These are phyloP conservation scores for Hibiscus syriacus DNA, from an alignment of 345 rosid genomes.

Conservation along the genomic window DNA sequence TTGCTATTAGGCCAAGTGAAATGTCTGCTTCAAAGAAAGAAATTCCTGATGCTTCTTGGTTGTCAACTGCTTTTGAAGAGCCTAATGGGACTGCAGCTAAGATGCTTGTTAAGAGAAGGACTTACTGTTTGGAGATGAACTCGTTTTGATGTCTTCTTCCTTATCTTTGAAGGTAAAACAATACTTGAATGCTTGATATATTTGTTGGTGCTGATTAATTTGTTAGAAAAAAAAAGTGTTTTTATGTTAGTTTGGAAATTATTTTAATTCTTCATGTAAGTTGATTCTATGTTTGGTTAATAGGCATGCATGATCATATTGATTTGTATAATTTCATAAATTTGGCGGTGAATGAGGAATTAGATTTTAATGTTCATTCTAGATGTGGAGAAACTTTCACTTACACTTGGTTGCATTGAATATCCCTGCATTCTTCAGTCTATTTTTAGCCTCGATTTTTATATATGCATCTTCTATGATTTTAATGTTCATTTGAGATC, in stretches of 20 bases:
- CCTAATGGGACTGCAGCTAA: constrained; percentile 79
- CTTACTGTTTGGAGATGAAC: constrained; percentile 98
- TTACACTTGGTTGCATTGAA: too few species aligned
- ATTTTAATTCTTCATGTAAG: too few species aligned
- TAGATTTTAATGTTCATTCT: not conserved
- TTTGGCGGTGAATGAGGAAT: too few species aligned
- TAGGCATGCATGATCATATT: not conserved
- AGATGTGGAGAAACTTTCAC: too few species aligned
- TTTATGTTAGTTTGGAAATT: too few species aligned
- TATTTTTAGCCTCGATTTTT: not conserved
- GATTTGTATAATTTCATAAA: not conserved
- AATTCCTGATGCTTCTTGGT: constrained; percentile 64
- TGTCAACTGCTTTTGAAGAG: constrained; percentile 76
- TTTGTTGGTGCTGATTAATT: not conserved
- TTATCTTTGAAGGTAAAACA: constrained; percentile 22
- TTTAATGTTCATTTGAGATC: not conserved
- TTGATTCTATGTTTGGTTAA: not conserved
- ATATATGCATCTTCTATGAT: not conserved
- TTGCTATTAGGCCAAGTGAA: constrained; percentile 89
- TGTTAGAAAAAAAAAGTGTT: too few species aligned
- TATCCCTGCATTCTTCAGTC: not conserved
- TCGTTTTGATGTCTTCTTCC: constrained; percentile 44
- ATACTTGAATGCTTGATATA: not conserved
- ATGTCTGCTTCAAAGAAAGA: constrained; percentile 51
- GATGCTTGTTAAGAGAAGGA: constrained; percentile 86